Base-by-base conservation (phyloP, 352 stramenopile species). In the Lagenidium sp. region DNA sequence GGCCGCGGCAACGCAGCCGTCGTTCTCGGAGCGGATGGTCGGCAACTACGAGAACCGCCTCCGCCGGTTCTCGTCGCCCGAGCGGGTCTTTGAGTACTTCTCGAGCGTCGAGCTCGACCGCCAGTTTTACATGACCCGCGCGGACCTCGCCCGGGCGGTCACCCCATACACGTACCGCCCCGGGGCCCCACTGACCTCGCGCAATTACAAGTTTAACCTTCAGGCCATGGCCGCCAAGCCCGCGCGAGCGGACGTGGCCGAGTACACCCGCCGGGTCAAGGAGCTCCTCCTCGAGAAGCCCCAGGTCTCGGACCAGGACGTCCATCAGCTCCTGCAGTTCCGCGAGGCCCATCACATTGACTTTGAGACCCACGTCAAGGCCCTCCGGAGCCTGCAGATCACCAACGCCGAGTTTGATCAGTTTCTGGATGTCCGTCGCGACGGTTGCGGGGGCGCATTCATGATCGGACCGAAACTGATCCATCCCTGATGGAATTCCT, bases 1-100 rank as follows among this genome's bases (percentile, higher is more conserved):
- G 6, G 32, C 16, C 15, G 15, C 36, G 10, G 20, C 39, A 32
- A 48, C 55, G 13, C 53, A 59, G 32, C 73, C 76, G 29, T 78
- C 61, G 16, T 92, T 90, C 50, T 68, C 64, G 21, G 77, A 94
- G 65, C 74, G 76, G 19, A 88, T 73, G 13, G 66, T 94, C 15
- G 81, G 83, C 52, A 89, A 69, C 37, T 95, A 95, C 57, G 83
- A 95, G 65, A 95, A 95, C 63, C 79, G 83, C 1, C 44, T 95
- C 41, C 83, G 83, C 49, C 78, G 74, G 51, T 89, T 90, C 60
- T 86, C 69, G 47, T 68, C 71, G 8, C 83, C 83, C 19, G 81
- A 94, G 65, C 82, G 82, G 45, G 78, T 95, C 8, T 95, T 95
- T 46, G 78, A 91, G 69, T 95, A 95, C 57, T 95, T 95, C 47